A percentile compares a stretch with the other conserved stretches of the same genome.
Conservation (phyloP, 2,329 filamentous ascomycete species). For the Trichoderma asperellum region DNA sequence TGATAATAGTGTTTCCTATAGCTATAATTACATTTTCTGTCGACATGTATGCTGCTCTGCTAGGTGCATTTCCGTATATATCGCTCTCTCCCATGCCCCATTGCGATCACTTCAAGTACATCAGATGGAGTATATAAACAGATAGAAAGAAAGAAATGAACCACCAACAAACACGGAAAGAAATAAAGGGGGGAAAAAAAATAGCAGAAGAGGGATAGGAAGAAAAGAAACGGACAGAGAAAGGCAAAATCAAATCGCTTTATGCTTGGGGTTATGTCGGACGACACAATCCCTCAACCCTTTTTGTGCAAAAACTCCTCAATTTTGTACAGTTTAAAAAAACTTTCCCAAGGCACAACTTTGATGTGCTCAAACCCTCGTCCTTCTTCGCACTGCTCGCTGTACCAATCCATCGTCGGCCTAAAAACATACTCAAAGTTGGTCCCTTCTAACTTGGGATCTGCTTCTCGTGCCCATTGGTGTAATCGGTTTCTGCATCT, state of each 20-base stretch:
- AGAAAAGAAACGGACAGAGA: not conserved
- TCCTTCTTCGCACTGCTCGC: constrained; percentile 50
- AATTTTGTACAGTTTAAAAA: constrained; percentile 41
- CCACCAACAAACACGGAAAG: not conserved
- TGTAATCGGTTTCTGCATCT: constrained; percentile 52
- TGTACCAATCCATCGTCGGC: constrained; percentile 59
- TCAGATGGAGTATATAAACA: not conserved
- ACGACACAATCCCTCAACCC: constrained; percentile 34
- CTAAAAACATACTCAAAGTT: constrained; percentile 46
- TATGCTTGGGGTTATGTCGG: not conserved
- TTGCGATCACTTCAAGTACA: not conserved
- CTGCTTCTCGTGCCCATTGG: constrained; percentile 40
- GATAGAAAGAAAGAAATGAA: not conserved
- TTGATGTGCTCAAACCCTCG: constrained; percentile 55
- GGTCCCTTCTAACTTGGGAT: constrained; percentile 3
- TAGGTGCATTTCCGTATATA: not conserved
- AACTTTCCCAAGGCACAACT: constrained; percentile 48
- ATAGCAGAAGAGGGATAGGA: not conserved
- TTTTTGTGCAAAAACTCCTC: constrained; percentile 15
- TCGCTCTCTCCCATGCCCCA: not conserved
- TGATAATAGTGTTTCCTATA: not conserved
- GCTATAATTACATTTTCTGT: constrained; percentile 5
- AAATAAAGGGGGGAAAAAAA: too few species aligned
- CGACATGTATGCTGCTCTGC: not conserved
- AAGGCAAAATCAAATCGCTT: not conserved